Percentiles rank a stretch among this genome's conserved stretches.
Conservation (phyloP, 2,329 filamentous ascomycete genomes). For the Monilinia fructigena region DNA sequence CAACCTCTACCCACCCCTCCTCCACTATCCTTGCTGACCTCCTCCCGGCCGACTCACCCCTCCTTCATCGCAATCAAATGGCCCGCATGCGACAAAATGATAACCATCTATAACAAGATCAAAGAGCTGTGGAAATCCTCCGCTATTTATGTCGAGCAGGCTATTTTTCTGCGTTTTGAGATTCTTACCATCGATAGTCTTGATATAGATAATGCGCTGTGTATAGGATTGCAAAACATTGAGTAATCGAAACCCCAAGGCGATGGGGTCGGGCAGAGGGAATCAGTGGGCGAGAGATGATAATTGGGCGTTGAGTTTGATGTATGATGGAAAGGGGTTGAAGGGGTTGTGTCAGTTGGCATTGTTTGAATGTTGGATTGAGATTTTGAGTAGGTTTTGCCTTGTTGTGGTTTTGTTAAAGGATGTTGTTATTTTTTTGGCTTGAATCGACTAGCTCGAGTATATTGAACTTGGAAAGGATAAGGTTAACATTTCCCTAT, state of each 20-base stretch:
- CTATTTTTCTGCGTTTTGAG: neutral
- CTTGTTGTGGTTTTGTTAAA: neutral
- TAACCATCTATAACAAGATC: neutral
- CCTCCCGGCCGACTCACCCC: too few relatives aligned
- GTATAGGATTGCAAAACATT: neutral
- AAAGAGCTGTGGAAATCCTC: neutral
- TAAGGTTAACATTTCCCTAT: neutral
- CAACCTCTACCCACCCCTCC: too few relatives aligned
- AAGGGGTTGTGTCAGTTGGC: constrained; percentile 11
- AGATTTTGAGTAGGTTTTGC: neutral
- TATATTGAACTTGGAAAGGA: neutral
- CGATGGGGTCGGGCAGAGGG: neutral
- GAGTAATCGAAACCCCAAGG: neutral
- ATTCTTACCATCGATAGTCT: neutral
- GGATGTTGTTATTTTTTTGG: neutral
- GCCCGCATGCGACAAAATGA: neutral
- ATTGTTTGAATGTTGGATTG: neutral
- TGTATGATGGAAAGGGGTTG: neutral
- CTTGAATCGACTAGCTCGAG: neutral
- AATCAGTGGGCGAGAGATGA: neutral
- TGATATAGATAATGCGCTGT: neutral
- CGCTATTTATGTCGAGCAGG: neutral
- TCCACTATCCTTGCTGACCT: too few relatives aligned
- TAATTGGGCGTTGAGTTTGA: neutral
- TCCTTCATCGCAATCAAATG: neutral